Percentiles rank a stretch among this genome's conserved stretches.
Evolutionary conservation across 2,329 filamentous ascomycete genomes (phyloP).

Genomic region (Trichoderma semiorbis): DNA sequence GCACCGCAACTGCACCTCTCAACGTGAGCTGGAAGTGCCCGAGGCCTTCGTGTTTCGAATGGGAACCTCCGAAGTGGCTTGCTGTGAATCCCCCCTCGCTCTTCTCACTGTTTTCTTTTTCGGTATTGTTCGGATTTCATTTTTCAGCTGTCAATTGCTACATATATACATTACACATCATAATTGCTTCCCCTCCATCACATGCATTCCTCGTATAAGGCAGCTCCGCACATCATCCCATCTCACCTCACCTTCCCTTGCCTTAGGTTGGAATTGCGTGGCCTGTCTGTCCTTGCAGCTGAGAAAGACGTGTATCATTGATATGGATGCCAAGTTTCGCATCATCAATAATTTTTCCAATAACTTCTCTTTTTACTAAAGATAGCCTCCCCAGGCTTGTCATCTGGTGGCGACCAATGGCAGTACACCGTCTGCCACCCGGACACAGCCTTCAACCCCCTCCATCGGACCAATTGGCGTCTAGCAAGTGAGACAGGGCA

Average conservation of each 20-base stretch:
- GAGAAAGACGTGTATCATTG: neutral
- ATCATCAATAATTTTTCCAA: neutral
- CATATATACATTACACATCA: neutral
- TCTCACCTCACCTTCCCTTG: neutral
- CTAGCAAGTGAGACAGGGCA: neutral
- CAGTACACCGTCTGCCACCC: constrained; percentile 10
- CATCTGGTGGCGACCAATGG: constrained; percentile 8
- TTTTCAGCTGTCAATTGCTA: neutral
- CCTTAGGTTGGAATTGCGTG: neutral
- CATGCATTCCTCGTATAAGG: neutral
- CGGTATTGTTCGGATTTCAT: neutral
- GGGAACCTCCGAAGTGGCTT: neutral
- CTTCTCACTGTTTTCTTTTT: neutral
- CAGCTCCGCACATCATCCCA: neutral
- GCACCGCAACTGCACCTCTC: neutral
- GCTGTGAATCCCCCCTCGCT: no score
- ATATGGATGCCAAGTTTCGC: neutral
- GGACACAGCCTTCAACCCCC: neutral
- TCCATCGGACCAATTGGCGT: neutral
- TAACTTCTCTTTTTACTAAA: neutral
- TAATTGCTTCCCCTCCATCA: neutral
- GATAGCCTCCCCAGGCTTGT: neutral
- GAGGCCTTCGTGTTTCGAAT: neutral
- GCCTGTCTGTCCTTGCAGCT: neutral
- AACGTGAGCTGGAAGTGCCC: neutral